A percentile compares a stretch with the other conserved stretches of the same genome.
These are phyloP conservation scores for Hordeum marinum DNA, from an alignment of 176 grass and related monocot species.

Conservation along the genomic window DNA sequence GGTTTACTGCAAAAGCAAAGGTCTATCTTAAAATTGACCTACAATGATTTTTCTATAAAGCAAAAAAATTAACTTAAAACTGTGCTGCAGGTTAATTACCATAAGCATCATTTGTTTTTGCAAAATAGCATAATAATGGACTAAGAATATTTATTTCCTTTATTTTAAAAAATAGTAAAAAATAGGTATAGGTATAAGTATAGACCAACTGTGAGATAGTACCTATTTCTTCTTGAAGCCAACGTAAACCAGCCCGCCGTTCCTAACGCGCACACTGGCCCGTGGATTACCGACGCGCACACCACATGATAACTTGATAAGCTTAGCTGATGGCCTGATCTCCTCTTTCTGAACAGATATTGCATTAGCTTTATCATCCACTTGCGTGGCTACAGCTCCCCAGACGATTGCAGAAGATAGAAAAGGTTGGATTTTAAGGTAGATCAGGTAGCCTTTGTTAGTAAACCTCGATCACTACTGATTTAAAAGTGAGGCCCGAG, in stretches of 20 bases:
- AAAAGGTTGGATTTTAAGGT: not conserved
- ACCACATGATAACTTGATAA: not conserved
- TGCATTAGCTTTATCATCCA: not conserved
- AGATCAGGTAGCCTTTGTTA: not conserved
- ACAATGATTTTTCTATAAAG: no score
- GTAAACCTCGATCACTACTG: not conserved
- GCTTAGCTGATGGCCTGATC: not conserved
- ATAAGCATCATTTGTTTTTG: no score
- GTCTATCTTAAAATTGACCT: no score
- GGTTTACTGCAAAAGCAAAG: no score
- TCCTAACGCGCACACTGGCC: not conserved
- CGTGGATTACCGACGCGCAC: not conserved
- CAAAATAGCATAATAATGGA: no score
- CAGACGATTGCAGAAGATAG: not conserved
- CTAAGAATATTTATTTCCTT: no score
- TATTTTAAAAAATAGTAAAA: no score
- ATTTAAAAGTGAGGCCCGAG: not conserved
- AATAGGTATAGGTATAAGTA: no score
- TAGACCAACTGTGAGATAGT: no score
- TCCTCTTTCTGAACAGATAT: not conserved
- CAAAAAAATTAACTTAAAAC: no score
- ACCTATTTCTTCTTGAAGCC: not conserved
- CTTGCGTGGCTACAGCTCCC: not conserved
- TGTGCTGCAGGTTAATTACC: no score
- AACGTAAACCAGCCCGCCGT: not conserved